phyloP scores from a whole-genome alignment of 1,284 basidiomycete genomes.

The Rhodotorula sp. region DNA sequence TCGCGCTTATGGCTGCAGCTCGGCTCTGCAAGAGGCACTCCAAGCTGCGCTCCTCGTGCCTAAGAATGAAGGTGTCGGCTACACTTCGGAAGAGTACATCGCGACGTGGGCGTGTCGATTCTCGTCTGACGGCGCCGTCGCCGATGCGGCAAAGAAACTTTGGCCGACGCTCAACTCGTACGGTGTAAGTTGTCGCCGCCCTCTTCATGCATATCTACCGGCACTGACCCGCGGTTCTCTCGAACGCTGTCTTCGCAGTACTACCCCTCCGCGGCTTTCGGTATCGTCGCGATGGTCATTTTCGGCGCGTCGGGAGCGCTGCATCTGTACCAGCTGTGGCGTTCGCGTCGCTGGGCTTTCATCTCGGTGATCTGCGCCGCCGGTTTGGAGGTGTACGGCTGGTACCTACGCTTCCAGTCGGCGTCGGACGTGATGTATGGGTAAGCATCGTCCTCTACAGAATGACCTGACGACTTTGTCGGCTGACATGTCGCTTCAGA shows the following conservation, averaged over 20 bases:
- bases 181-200: background rate
- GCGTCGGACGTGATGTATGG: background rate
- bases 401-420: background rate
- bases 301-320: background rate
- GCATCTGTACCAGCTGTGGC: constrained; percentile 13
- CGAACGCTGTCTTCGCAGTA: background rate
- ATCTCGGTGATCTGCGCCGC: background rate
- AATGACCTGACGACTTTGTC: no score
- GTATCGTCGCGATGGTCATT: constrained; percentile 1
- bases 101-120: background rate
- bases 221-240: background rate
- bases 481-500: background rate
- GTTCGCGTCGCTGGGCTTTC: constrained; percentile 5
- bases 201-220: no score
- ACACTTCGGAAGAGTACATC: background rate
- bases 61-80: background rate
- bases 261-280: background rate
- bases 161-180: background rate
- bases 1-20: background rate
- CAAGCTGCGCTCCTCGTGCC: background rate
- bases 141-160: background rate
- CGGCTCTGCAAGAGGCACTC: background rate
- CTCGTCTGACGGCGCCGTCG: background rate
- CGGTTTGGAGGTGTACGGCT: background rate
- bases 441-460: background rate